Evolutionary conservation across 345 rosid species (phyloP).

Genomic region (Ceriops tagal): DNA sequence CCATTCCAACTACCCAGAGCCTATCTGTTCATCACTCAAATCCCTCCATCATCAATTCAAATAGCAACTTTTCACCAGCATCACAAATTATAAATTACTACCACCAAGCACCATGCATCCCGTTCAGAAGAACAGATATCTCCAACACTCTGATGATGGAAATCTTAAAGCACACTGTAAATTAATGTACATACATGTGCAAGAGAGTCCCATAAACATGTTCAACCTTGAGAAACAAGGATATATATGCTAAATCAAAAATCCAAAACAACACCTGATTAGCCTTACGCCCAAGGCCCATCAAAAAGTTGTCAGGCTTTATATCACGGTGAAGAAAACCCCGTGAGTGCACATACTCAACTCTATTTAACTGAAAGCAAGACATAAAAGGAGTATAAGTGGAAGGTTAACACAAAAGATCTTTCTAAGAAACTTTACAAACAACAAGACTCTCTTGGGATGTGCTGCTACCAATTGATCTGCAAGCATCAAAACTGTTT

Average conservation of each 20-base stretch:
- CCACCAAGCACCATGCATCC: too few relatives aligned
- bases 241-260: background rate
- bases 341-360: constrained; percentile 66
- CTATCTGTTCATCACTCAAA: background rate
- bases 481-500: constrained; percentile 84
- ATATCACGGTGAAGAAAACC: constrained; percentile 91
- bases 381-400: constrained; percentile 6
- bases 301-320: constrained; percentile 81
- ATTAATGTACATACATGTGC: background rate
- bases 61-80: background rate
- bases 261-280: constrained; percentile 51
- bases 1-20: background rate
- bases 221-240: background rate
- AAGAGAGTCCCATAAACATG: background rate
- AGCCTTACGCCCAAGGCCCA: constrained; percentile 84
- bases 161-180: too few relatives aligned
- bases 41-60: background rate
- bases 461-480: constrained; percentile 63
- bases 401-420: background rate
- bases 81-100: background rate
- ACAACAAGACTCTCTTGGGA: background rate
- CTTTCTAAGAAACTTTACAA: background rate
- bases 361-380: constrained; percentile 59
- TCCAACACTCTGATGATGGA: too few relatives aligned
- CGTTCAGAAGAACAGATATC: too few relatives aligned